phyloP scores from a whole-genome alignment of 345 rosid species.

The Carallia brachiata region DNA sequence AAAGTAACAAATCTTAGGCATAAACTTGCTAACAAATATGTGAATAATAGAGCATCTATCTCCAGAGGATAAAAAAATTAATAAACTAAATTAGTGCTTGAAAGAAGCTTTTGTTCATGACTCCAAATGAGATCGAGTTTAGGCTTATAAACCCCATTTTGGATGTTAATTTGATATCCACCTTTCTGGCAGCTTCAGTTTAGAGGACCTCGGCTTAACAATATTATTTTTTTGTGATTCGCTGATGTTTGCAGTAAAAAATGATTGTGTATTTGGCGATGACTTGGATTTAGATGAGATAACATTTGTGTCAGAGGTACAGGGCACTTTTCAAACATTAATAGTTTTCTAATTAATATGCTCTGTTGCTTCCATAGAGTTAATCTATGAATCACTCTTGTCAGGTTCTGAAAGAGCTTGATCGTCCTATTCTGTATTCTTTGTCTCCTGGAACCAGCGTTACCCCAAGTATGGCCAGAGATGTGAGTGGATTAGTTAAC shows the following conservation, averaged over 20 bases:
- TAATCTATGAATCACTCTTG: conserved; percentile 14
- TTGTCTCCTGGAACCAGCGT: conserved; percentile 88
- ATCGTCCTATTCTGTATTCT: conserved; percentile 75
- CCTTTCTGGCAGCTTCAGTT: conserved; percentile 2
- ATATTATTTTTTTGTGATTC: neutral
- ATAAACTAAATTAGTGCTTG: too few species aligned
- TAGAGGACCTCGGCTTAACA: conserved; percentile 7
- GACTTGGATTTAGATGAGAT: conserved; percentile 74
- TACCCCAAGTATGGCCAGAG: conserved; percentile 77
- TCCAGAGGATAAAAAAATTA: too few species aligned
- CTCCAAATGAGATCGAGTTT: too few species aligned
- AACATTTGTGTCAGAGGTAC: conserved; percentile 64
- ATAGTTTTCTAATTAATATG: conserved; percentile 5
- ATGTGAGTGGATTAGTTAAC: conserved; percentile 58
- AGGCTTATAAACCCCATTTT: too few species aligned
- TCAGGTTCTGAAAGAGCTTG: conserved; percentile 69
- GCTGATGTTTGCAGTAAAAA: conserved; percentile 54
- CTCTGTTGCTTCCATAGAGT: conserved; percentile 4
- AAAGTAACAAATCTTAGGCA: neutral
- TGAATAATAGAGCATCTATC: too few species aligned
- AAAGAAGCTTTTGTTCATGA: too few species aligned
- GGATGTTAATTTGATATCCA: too few species aligned
- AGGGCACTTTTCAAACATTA: neutral
- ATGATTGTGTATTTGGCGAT: conserved; percentile 80
- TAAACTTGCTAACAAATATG: neutral